Evolutionary conservation across 1,284 basidiomycete genomes (phyloP).

Genomic region (Lentinula novae-zelandiae): DNA sequence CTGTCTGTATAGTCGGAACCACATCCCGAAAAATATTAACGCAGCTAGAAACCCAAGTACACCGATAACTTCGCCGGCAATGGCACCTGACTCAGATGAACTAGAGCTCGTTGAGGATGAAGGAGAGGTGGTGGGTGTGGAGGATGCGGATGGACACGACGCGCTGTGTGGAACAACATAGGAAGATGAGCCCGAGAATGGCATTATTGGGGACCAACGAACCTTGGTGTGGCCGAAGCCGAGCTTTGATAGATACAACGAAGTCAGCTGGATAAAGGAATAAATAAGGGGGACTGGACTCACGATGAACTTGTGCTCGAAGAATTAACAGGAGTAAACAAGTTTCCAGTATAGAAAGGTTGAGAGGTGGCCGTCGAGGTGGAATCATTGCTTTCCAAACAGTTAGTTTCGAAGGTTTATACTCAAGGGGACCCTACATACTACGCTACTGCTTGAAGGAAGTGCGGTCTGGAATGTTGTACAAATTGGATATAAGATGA

Average conservation of each 20-base stretch:
- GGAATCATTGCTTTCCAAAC: neutral
- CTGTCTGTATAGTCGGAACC: neutral
- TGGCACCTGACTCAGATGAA: neutral
- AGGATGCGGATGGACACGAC: neutral
- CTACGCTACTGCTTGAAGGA: neutral
- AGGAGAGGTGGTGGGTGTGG: neutral
- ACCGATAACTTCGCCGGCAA: neutral
- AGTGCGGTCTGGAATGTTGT: neutral
- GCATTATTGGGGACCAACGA: neutral
- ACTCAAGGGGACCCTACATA: neutral
- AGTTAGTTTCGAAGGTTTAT: neutral
- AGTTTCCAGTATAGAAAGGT: conserved; percentile 2
- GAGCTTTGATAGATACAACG: neutral
- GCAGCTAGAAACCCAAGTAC: neutral
- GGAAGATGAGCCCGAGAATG: neutral
- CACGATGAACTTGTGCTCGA: neutral
- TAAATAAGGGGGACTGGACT: neutral
- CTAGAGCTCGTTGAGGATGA: neutral
- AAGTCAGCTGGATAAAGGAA: neutral
- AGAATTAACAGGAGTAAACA: neutral
- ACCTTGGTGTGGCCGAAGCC: neutral
- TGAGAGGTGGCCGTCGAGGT: neutral
- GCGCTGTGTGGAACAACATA: neutral
- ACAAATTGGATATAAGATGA: neutral
- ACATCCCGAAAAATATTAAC: neutral